Evolutionary conservation across 73 alveolate genomes (phyloP), one percentile per base, ranked within the genome.

Genomic region (Paraurostyla sp.): DNA sequence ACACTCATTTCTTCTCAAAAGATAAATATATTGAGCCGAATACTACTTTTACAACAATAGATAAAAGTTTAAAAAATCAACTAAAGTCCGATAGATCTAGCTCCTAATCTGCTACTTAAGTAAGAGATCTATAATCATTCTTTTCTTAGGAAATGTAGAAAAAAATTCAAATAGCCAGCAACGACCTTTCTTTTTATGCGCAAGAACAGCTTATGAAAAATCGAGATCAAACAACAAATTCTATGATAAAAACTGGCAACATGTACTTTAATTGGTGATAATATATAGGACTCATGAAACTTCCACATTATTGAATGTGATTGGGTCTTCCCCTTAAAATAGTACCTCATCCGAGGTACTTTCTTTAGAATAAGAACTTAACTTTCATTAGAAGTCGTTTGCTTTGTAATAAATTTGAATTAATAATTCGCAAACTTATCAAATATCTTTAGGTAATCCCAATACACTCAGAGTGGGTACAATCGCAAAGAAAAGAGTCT

Each of bases 401-500:
- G 23, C 30, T 18, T 52, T 20, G 69, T 30, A 60, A 60, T 30
- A 60, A 54, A 60, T 60, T 6, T 33, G 4, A 13, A 29, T 13
- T 60, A 30, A 16, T 60, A 60, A 60, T n/a, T n/a, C n/a, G n/a
- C n/a, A n/a, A n/a, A n/a, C n/a, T n/a, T n/a, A n/a, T n/a, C n/a
- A n/a, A n/a, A n/a, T n/a, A n/a, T n/a, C 7, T 27, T 9, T 60
- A 60, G 78, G 51, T 22, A 80, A 18, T 30, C 30, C 33, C 43
- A 58, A 29, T 76, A 3, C 7, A 42, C 51, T 3, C 81, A 45
- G 48, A 32, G 57, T 29, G 42, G 60, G 50, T 94, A 92, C 69
- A 92, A 80, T 62, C 73, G 98, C 2, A 94, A 93, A 51, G 98
- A 94, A 80, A 94, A 94, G 83, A 94, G 97, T 65, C 90, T 94